Percentiles rank a stretch among this genome's conserved stretches.
These are phyloP conservation scores for Filobasidium floriforme DNA, from an alignment of 768 basidiomycete genomes.

Conservation along the genomic window DNA sequence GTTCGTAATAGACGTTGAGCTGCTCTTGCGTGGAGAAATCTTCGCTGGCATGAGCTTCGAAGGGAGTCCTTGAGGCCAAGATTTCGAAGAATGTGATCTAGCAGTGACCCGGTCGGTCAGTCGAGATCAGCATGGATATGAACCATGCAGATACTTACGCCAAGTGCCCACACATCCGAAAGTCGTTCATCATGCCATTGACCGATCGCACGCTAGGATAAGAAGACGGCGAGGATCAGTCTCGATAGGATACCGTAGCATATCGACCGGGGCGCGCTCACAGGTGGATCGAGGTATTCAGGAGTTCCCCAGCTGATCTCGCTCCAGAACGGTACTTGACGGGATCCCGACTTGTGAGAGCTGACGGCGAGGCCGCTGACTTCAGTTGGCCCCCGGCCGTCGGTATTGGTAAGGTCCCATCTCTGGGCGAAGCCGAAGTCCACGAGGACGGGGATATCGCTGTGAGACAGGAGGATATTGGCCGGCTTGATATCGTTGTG, in stretches of 20 bases:
- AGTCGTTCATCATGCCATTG: constrained; percentile 87
- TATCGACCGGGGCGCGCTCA: neutral
- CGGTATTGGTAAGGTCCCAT: constrained; percentile 48
- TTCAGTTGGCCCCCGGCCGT: constrained; percentile 45
- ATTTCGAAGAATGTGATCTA: constrained; percentile 90
- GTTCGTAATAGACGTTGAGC: constrained; percentile 74
- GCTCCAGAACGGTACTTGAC: constrained; percentile 52
- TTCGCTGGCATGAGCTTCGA: constrained; percentile 60
- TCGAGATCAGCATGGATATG: neutral
- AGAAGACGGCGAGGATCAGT: neutral
- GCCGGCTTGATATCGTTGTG: constrained; percentile 61
- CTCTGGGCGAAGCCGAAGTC: constrained; percentile 95
- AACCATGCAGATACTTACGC: constrained; percentile 35
- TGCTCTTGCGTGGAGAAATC: constrained; percentile 70
- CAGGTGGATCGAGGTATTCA: constrained; percentile 77
- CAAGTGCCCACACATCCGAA: constrained; percentile 54
- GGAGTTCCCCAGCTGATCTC: constrained; percentile 62
- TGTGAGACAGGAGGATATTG: constrained; percentile 76
- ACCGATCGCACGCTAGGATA: constrained; percentile 68
- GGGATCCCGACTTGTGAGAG: constrained; percentile 56
- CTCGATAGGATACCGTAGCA: neutral
- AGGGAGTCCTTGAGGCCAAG: constrained; percentile 82
- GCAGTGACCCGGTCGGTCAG: constrained; percentile 60
- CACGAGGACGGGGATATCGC: constrained; percentile 64
- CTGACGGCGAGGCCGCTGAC: constrained; percentile 9